Conservation (phyloP, 2,329 filamentous ascomycete genomes). For the Venturia aucupariae region DNA sequence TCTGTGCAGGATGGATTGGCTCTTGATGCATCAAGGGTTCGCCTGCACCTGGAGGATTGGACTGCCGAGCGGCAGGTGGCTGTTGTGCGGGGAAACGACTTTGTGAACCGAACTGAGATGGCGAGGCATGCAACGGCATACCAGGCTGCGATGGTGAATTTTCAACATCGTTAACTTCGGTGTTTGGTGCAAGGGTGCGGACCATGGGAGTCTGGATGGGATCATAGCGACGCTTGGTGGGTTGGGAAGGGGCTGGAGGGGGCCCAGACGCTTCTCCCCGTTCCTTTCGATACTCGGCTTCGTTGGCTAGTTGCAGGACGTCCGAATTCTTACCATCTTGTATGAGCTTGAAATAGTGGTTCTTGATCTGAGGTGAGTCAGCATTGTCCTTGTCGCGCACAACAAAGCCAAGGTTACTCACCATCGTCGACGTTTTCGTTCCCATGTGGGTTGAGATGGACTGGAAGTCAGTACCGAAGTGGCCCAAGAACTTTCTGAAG, state of each 20-base stretch:
- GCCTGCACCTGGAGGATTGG: not conserved
- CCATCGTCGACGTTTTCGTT: conserved; percentile 81
- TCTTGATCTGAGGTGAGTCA: conserved; percentile 30
- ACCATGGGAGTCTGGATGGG: conserved; percentile 29
- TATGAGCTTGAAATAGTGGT: conserved; percentile 39
- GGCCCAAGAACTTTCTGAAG: conserved; percentile 60
- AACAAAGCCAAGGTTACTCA: conserved; percentile 31
- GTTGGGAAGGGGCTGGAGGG: conserved; percentile 40
- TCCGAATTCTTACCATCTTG: conserved; percentile 34
- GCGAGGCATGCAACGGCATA: conserved; percentile 12
- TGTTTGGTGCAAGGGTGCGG: conserved; percentile 36
- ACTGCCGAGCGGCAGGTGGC: not conserved
- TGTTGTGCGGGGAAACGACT: conserved; percentile 7
- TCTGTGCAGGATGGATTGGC: conserved; percentile 17
- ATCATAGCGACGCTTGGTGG: conserved; percentile 38
- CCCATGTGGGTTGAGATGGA: conserved; percentile 71
- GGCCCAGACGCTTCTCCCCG: conserved; percentile 38
- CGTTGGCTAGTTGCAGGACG: conserved; percentile 32
- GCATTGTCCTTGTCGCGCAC: conserved; percentile 3
- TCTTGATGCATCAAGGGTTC: conserved; percentile 15
- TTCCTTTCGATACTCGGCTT: conserved; percentile 33
- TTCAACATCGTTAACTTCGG: conserved; percentile 32
- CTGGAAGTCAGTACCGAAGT: conserved; percentile 72
- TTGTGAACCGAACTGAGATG: conserved; percentile 18
- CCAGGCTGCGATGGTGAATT: conserved; percentile 23